Evolutionary conservation across 2,329 filamentous ascomycete genomes (phyloP), one percentile per base, ranked within the genome.

Genomic region (Xylaria sp.): DNA sequence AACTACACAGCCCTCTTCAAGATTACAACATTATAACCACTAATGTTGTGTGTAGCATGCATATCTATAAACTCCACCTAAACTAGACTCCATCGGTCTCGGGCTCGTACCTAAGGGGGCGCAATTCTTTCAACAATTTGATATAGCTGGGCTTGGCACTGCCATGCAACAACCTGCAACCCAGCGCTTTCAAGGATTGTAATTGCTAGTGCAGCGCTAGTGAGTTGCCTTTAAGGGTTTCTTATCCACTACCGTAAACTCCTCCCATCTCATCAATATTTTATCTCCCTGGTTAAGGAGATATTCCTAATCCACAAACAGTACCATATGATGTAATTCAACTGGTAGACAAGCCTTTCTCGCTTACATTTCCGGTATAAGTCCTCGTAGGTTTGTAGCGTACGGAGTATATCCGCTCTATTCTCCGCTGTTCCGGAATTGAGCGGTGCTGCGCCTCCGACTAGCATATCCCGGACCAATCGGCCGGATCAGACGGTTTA

Each of bases 91-190:
- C 25, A 57, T 57, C 60, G 54, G 60, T 54, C 5, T 68, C 61
- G 66, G 40, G n/a, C 51, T 68, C 66, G 66, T 37, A 21, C 57
- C 60, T 21, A 60, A 68, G 53, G 48, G 48, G 54, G 60, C 54
- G 54, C 54, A 48, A 35, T 35, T 60, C 29, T 29, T 48, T 25
- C 21, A 47, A 50, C 21, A 57, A 60, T 68, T 63, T 68, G 60
- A 63, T 63, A 68, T 60, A 63, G 21, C n/a, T 48, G 5, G 60
- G 37, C 65, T 68, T 63, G 60, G 65, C 65, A 21, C 13, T 4
- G 21, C 42, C 40, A 32, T 13, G 21, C 12, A 29, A 25, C 27
- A 32, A n/a, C n/a, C n/a, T 16, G 42, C 27, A 60, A 60, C 25
- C 32, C 55, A 47, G 40, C 32, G 10, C 37, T 42, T 32, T n/a